phyloP scores from a whole-genome alignment of 2,329 filamentous ascomycete genomes.

The Colletotrichum lupini region DNA sequence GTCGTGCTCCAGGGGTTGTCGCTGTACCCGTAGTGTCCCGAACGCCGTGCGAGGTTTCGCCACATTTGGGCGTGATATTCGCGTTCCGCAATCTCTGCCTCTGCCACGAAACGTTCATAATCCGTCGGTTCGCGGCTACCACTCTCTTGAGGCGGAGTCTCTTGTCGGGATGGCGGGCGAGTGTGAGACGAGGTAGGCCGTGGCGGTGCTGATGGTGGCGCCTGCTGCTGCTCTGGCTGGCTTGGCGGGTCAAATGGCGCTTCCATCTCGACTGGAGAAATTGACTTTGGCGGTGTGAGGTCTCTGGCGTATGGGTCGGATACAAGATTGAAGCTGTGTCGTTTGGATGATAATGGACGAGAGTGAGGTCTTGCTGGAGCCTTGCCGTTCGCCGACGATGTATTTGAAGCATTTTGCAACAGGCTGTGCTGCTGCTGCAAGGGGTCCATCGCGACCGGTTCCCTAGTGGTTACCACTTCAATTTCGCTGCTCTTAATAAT shows the following conservation, averaged over 20 bases:
- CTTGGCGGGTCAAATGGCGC: constrained; percentile 17
- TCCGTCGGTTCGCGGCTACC: constrained; percentile 33
- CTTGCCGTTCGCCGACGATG: constrained; percentile 13
- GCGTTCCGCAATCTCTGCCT: constrained; percentile 41
- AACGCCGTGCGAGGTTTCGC: constrained; percentile 38
- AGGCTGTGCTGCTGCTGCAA: constrained; percentile 16
- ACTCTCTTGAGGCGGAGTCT: not conserved
- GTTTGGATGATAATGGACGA: constrained; percentile 13
- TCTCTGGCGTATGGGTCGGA: constrained; percentile 28
- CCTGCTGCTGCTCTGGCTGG: not conserved
- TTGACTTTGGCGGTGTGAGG: constrained; percentile 29
- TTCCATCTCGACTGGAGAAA: constrained; percentile 30
- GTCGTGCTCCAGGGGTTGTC: constrained; percentile 10
- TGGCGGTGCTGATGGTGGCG: not conserved
- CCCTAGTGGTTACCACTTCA: constrained; percentile 20
- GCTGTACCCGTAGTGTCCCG: constrained; percentile 26
- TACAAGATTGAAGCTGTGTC: constrained; percentile 32
- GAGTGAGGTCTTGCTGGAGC: not conserved
- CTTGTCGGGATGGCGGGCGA: not conserved
- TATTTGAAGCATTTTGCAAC: constrained; percentile 3
- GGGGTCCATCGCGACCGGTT: not conserved
- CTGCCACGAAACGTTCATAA: constrained; percentile 43
- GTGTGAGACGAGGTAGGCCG: not conserved
- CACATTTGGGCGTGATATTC: constrained; percentile 37
- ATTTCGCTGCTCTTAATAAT: constrained; percentile 32